Evolutionary conservation across 1,284 basidiomycete genomes (phyloP).

Genomic region (Ceratorhiza oryzae-sativae): DNA sequence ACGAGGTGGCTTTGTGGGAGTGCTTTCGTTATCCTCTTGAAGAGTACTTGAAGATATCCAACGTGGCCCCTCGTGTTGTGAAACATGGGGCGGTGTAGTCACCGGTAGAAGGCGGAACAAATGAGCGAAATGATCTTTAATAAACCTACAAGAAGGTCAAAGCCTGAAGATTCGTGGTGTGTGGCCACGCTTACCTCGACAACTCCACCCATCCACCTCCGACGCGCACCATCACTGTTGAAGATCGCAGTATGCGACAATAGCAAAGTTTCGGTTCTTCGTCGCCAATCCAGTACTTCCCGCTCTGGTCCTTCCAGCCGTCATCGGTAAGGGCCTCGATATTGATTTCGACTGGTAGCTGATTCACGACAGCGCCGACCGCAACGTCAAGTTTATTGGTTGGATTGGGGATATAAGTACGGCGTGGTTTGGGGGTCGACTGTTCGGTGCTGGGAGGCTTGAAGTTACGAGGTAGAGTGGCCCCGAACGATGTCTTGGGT

Average conservation of each 20-base stretch:
- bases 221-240: conserved; percentile 94
- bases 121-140: conserved; percentile 84
- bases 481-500: conserved; percentile 20
- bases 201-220: conserved; percentile 94
- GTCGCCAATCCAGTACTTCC: conserved; percentile 94
- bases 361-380: conserved; percentile 89
- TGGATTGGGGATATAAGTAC: conserved; percentile 82
- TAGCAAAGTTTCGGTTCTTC: conserved; percentile 88
- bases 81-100: conserved; percentile 61
- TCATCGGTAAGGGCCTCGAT: conserved; percentile 81
- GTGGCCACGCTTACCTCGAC: conserved; percentile 68
- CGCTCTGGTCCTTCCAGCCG: conserved; percentile 84
- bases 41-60: conserved; percentile 83
- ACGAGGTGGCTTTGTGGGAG: conserved; percentile 41
- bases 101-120: conserved; percentile 68
- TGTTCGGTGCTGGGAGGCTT: background rate
- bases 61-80: conserved; percentile 64
- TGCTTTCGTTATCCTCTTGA: conserved; percentile 59
- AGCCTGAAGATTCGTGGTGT: background rate
- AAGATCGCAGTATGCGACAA: conserved; percentile 88
- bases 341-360: conserved; percentile 83
- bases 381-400: conserved; percentile 91
- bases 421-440: conserved; percentile 50
- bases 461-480: conserved; percentile 31
- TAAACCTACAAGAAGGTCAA: conserved; percentile 66